Evolutionary conservation across 805 yeast species (phyloP), one percentile per base, ranked within the genome.

Genomic region (Saccharomycopsis selenospora): DNA sequence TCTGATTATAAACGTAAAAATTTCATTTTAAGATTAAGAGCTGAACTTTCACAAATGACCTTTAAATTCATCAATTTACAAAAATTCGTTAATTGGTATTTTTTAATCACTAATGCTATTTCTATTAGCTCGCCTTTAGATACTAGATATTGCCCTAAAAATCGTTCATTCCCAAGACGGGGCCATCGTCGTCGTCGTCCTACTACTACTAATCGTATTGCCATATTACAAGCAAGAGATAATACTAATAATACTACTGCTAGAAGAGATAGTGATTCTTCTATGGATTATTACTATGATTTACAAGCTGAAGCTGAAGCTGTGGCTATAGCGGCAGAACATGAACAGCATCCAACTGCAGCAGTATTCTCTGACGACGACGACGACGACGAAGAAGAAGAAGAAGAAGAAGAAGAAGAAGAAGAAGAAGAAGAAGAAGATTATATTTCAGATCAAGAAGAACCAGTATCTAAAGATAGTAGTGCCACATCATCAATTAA

Each of bases 1-100:
- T 71, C 78, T 1, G 99, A 91, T 64, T 88, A 88, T 64, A 75
- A 73, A 49, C 87, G 88, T 62, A 76, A 75, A 54, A 71, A 76
- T 14, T 75, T 79, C 59, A 86, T 82, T 3, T 63, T 89, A 36
- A 68, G 99, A 44, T 56, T 91, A 14, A 75, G 99, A 18, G 75
- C 83, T 30, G 98, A 91, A 64, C 76, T 82, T 36, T 89, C 86
- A 62, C 98, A 91, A 63, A 73, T 87, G 53, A 62, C 91, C 38
- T 55, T 91, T 2, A 79, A 77, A 48, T 86, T 86, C 57, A 62
- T 75, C 1, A 69, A 73, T 38, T 73, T 82, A 3, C 79, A 77
- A 57, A 82, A 79, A 30, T 73, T 88, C 72, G 77, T 91, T 45
- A 77, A 76, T 36, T 91, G 96, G 97, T 47, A 42, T 24, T 13